A percentile compares a stretch with the other conserved stretches of the same genome.
Conservation (phyloP, 73 alveolate species). For the Tetrahymena thermophila region DNA sequence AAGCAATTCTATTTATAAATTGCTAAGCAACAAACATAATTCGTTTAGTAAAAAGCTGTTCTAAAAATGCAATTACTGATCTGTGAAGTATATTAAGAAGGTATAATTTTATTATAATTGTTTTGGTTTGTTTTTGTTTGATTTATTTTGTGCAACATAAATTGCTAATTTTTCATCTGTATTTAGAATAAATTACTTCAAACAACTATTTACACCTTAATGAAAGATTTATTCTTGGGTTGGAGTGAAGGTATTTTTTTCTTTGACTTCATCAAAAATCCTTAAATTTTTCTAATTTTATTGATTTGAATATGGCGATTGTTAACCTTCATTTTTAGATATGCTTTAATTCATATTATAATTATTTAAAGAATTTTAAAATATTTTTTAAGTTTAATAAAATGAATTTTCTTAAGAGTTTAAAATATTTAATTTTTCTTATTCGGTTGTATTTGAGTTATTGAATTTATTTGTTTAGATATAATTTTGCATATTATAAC, state of each 20-base stretch:
- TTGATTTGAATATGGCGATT: too few species aligned
- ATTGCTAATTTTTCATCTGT: neutral
- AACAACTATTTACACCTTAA: neutral
- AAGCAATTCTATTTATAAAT: neutral
- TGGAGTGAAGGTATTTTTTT: neutral
- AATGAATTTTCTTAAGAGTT: neutral
- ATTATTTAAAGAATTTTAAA: too few species aligned
- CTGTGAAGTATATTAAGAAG: neutral
- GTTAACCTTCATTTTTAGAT: too few species aligned
- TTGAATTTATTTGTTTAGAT: neutral
- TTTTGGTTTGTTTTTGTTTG: too few species aligned
- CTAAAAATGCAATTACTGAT: neutral
- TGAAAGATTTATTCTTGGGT: neutral
- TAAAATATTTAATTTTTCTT: too few species aligned
- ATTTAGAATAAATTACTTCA: neutral
- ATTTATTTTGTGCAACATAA: neutral
- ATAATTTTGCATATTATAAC: neutral
- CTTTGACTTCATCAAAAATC: neutral
- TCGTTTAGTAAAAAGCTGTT: neutral
- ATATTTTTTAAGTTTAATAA: too few species aligned
- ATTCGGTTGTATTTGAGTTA: too few species aligned
- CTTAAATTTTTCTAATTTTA: too few species aligned
- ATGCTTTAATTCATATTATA: too few species aligned
- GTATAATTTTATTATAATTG: neutral
- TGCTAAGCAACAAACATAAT: neutral